Evolutionary conservation across 1,284 basidiomycete species (phyloP), one percentile per base, ranked within the genome.

Genomic region (Fomes fomentarius): DNA sequence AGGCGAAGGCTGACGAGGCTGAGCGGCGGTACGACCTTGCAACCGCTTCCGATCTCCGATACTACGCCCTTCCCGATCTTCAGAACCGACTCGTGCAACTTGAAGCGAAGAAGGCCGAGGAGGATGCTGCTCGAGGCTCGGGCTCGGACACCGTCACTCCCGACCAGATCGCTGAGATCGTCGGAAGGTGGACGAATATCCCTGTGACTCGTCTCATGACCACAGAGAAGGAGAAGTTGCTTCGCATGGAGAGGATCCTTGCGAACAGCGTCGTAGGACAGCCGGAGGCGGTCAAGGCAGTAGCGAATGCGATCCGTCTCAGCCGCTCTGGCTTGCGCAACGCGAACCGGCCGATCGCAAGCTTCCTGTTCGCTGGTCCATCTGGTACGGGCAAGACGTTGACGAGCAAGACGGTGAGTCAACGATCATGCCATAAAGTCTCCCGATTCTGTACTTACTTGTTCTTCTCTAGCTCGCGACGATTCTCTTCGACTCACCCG

Each of bases 61-160:
- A 95, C 74, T 94, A 93, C 68, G 95, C 95, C 10, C 83, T 99
- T 38, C 96, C 97, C 12, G 93, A 98, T 64, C 79, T 96, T n/a
- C 87, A 94, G 69, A 72, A 77, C 50, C 86, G 87, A 45, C 81
- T 98, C 54, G 82, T 85, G 21, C 72, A 79, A 35, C 79, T 97
- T 35, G 87, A 93, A 71, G 77, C 79, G 33, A 85, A 85, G 71
- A 88, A 94, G 63, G 84, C 83, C 1, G 81, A 81, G 41, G 93
- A 94, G 66, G 86, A 91, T 43, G 81, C 74, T 9, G 52, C 67
- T 26, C 78, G 77, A 0, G 64, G 68, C 10, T 76, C 80, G 41
- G 84, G 90, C 10, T 74, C 81, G 25, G 94, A 96, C 64, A 81
- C 83, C 25, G 94, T 98, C 33, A 94, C 93, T 4, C 80, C 90